These are phyloP conservation scores for Hypoxylon sp. DNA, from an alignment of 2,329 filamentous ascomycete genomes.

Conservation along the genomic window DNA sequence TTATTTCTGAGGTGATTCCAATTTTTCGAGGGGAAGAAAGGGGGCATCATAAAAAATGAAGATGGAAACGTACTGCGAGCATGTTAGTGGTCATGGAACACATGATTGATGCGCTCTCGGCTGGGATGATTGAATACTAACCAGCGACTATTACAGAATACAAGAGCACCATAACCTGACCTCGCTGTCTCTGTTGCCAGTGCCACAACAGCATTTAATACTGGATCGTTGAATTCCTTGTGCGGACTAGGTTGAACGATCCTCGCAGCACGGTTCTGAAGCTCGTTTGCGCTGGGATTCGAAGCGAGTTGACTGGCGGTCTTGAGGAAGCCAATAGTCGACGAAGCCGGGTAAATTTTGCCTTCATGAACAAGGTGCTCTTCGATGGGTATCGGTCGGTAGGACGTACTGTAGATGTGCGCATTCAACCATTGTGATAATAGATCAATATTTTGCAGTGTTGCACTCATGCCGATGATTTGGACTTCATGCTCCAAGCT, in stretches of 20 bases:
- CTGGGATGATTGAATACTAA: constrained; percentile 9
- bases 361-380: constrained; percentile 82
- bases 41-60: not conserved
- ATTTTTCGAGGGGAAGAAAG: not conserved
- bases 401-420: constrained; percentile 79
- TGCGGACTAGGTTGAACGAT: constrained; percentile 69
- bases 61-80: constrained; percentile 32
- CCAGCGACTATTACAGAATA: constrained; percentile 79
- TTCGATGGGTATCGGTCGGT: constrained; percentile 81
- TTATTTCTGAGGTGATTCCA: not conserved
- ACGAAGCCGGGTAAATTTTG: constrained; percentile 73
- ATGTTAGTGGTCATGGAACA: constrained; percentile 22
- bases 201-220: constrained; percentile 79
- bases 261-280: constrained; percentile 59
- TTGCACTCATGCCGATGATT: constrained; percentile 85
- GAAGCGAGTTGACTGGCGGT: constrained; percentile 67
- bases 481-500: constrained; percentile 77
- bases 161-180: constrained; percentile 78
- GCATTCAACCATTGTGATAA: constrained; percentile 79
- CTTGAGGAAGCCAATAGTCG: constrained; percentile 70
- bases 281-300: constrained; percentile 53
- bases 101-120: not conserved
- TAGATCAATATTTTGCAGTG: constrained; percentile 79
- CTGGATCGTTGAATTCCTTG: constrained; percentile 74
- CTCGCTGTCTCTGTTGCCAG: constrained; percentile 77